Evolutionary conservation across 2,329 filamentous ascomycete species (phyloP).

Genomic region (Pseudocercospora macadamiae): DNA sequence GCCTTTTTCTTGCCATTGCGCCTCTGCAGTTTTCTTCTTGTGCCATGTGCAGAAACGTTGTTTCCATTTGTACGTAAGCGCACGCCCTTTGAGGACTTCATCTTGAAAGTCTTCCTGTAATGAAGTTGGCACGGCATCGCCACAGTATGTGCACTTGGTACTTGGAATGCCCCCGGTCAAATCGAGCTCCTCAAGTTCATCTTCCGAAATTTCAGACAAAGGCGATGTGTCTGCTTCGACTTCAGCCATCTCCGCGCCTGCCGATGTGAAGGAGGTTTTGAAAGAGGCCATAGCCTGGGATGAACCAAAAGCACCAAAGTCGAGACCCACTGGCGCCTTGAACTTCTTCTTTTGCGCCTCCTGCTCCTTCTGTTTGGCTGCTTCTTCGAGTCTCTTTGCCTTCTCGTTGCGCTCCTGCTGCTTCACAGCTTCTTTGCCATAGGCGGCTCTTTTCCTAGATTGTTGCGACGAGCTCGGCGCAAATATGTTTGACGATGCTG

Average conservation of each 20-base stretch:
- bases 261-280: not conserved
- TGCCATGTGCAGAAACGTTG: constrained; percentile 40
- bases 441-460: not conserved
- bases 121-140: constrained; percentile 22
- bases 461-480: constrained; percentile 7
- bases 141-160: constrained; percentile 33
- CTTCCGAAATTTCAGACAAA: constrained; percentile 11
- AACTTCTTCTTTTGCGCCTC: not conserved
- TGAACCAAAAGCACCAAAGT: not conserved
- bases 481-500: not conserved
- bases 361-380: not conserved
- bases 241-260: not conserved
- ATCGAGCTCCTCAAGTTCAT: constrained; percentile 19
- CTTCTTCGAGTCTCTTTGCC: not conserved
- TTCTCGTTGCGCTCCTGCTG: not conserved
- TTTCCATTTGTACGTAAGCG: constrained; percentile 37
- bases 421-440: not conserved
- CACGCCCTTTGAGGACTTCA: constrained; percentile 22
- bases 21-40: constrained; percentile 31
- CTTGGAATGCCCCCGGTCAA: constrained; percentile 3
- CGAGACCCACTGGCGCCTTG: constrained; percentile 3
- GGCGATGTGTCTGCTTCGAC: not conserved
- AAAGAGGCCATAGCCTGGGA: not conserved
- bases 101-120: constrained; percentile 38
- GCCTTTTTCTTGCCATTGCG: constrained; percentile 32